Percentiles rank a stretch among this genome's conserved stretches.
Evolutionary conservation across 306 rosid species (phyloP).

Genomic region (Oxytropis ochrocephala): DNA sequence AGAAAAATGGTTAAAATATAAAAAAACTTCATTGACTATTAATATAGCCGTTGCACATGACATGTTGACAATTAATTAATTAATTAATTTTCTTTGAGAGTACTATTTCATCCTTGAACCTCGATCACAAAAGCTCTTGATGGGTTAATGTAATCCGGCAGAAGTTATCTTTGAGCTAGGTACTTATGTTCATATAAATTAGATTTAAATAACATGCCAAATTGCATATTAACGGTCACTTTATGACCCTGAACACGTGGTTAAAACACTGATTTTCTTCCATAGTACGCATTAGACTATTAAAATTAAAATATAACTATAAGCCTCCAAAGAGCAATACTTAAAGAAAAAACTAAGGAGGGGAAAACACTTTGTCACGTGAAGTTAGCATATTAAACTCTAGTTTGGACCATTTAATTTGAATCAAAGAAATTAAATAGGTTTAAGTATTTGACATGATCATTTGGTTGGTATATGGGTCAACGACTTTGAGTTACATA

Average conservation of each 20-base stretch:
- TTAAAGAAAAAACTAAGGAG: constrained; percentile 11
- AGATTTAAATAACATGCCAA: constrained; percentile 1
- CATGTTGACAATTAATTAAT: too few species aligned
- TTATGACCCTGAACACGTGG: constrained; percentile 42
- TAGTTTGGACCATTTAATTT: constrained; percentile 26
- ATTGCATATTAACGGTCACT: constrained; percentile 35
- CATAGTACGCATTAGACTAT: neutral
- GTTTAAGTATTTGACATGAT: neutral
- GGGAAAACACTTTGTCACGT: constrained; percentile 33
- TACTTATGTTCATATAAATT: neutral
- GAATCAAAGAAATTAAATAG: constrained; percentile 2
- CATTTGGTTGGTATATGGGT: constrained; percentile 29
- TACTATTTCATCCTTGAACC: neutral
- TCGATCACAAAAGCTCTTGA: neutral
- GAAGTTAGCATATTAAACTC: constrained; percentile 22
- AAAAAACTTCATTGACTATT: too few species aligned
- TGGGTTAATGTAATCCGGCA: neutral
- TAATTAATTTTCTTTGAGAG: neutral
- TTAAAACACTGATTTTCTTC: constrained; percentile 22
- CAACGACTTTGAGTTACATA: constrained; percentile 27
- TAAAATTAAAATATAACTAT: neutral
- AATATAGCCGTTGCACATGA: constrained; percentile 10
- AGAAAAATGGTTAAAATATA: too few species aligned
- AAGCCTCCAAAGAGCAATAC: constrained; percentile 2
- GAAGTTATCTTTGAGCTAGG: neutral